Conservation (phyloP, 1,284 basidiomycete species). For the Puccinia coronata region DNA sequence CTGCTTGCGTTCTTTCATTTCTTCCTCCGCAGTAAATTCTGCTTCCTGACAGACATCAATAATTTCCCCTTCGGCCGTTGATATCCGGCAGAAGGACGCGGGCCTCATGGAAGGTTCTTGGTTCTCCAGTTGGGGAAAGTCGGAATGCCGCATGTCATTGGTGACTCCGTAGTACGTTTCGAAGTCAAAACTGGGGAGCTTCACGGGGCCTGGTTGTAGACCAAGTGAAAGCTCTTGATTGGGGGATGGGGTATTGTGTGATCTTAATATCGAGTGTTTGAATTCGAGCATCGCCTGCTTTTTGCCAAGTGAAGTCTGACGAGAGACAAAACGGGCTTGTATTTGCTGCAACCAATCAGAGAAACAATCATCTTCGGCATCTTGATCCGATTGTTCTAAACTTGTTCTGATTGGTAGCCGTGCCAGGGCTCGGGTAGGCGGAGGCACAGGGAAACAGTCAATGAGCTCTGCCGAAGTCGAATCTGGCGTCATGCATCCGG, state of each 20-base stretch:
- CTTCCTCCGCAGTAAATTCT: conserved; percentile 8
- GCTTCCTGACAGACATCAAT: conserved; percentile 14
- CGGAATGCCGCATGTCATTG: neutral
- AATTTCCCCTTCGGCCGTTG: neutral
- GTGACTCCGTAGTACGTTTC: neutral
- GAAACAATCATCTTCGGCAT: conserved; percentile 9
- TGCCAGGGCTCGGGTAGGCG: neutral
- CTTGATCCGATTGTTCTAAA: neutral
- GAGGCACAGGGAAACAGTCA: conserved; percentile 5
- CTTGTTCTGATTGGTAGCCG: neutral
- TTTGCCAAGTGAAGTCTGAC: neutral
- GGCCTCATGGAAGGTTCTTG: neutral
- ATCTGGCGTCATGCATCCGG: no score
- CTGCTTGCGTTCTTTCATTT: neutral
- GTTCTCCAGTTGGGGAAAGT: neutral
- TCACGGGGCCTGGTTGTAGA: neutral
- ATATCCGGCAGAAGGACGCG: neutral
- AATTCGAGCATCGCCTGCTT: neutral
- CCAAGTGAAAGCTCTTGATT: neutral
- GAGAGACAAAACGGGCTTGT: neutral
- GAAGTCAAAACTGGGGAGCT: neutral
- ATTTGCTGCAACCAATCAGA: conserved; percentile 23
- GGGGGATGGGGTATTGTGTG: neutral
- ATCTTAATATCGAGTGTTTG: neutral
- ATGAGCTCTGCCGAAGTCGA: neutral